Evolutionary conservation across 2,329 filamentous ascomycete genomes (phyloP).

Genomic region (Chaetomium strumarium): DNA sequence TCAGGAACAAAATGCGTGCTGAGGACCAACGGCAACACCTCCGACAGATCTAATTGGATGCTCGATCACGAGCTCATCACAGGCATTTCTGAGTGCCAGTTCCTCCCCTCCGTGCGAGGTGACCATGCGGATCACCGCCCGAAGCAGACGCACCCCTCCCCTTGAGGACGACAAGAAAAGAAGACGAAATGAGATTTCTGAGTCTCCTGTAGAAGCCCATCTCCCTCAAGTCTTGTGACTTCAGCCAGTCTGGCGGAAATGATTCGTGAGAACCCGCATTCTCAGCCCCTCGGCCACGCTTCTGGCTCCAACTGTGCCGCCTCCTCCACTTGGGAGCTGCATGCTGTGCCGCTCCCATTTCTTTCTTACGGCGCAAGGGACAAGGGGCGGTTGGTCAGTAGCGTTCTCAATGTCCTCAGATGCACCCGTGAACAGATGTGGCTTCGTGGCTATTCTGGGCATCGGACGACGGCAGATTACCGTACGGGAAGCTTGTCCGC

Average conservation of each 20-base stretch:
- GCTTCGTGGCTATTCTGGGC: too few relatives aligned
- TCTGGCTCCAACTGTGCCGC: neutral
- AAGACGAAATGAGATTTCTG: neutral
- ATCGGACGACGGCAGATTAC: too few relatives aligned
- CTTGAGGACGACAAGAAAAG: too few relatives aligned
- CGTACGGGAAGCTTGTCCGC: too few relatives aligned
- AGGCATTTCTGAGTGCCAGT: too few relatives aligned
- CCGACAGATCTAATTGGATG: too few relatives aligned
- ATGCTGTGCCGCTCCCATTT: neutral
- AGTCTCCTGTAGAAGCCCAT: constrained; percentile 5
- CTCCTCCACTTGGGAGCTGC: neutral
- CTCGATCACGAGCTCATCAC: too few relatives aligned
- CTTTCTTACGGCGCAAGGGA: neutral
- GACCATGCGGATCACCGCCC: too few relatives aligned
- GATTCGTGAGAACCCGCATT: constrained; percentile 2
- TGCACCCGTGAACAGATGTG: neutral
- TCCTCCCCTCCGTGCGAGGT: too few relatives aligned
- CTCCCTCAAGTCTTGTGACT: neutral
- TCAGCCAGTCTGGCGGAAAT: neutral
- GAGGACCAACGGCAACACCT: too few relatives aligned
- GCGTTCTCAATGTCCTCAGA: neutral
- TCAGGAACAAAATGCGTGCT: too few relatives aligned
- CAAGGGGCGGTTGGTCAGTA: neutral
- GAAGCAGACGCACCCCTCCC: too few relatives aligned
- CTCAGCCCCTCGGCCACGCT: neutral